A percentile compares a stretch with the other conserved stretches of the same genome.
Evolutionary conservation across 2,329 filamentous ascomycete species (phyloP).

Genomic region (Exophiala sp.): DNA sequence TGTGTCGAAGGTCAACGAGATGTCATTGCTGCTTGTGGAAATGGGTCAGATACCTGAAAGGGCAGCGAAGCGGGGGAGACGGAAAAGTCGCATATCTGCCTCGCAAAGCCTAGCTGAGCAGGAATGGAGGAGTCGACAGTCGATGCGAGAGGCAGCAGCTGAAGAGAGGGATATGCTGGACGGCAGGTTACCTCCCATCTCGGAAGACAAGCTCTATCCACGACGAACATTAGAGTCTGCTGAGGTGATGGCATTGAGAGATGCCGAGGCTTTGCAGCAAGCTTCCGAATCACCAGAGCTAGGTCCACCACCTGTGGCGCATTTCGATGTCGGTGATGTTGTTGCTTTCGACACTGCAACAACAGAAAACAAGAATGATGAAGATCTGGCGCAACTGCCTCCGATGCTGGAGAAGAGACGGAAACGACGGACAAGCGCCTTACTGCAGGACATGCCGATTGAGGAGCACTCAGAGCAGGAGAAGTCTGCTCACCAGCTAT

Average conservation of each 20-base stretch:
- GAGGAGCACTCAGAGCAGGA: constrained; percentile 27
- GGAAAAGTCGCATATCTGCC: constrained; percentile 21
- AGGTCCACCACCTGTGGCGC: constrained; percentile 50
- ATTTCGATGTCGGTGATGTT: constrained; percentile 49
- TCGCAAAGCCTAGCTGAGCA: constrained; percentile 28
- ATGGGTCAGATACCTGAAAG: constrained; percentile 42
- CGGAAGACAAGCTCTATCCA: constrained; percentile 58
- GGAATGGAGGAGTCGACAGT: constrained; percentile 30
- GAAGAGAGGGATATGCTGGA: constrained; percentile 34
- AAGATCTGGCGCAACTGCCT: constrained; percentile 36
- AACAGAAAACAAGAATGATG: constrained; percentile 25
- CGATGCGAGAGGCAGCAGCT: constrained; percentile 26
- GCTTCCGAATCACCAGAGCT: constrained; percentile 33
- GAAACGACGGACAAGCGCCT: constrained; percentile 50
- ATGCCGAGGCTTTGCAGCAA: constrained; percentile 26
- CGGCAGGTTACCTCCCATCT: constrained; percentile 54
- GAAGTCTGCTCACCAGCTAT: constrained; percentile 5
- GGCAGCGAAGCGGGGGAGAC: constrained; percentile 7
- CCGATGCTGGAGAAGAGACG: constrained; percentile 51
- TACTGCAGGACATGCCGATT: constrained; percentile 40
- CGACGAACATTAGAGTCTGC: constrained; percentile 51
- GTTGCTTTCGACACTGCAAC: constrained; percentile 42
- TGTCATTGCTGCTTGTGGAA: constrained; percentile 53
- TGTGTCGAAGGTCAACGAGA: constrained; percentile 55
- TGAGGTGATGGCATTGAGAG: constrained; percentile 34